phyloP scores from a whole-genome alignment of 768 basidiomycete species.

The Lactarius sanguifluus region DNA sequence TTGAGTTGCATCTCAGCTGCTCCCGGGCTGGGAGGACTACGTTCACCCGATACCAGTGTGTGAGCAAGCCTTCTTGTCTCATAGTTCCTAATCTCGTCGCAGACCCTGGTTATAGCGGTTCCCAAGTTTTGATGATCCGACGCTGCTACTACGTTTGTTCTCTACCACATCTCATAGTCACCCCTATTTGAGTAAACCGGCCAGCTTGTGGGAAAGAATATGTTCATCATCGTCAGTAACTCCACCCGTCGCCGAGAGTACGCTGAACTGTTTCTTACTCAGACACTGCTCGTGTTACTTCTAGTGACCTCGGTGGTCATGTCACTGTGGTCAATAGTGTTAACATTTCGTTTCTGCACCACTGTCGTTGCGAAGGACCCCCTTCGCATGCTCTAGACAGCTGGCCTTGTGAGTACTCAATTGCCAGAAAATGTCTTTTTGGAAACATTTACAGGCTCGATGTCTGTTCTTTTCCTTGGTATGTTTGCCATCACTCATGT shows the following conservation, averaged over 20 bases:
- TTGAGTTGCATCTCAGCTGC: not conserved
- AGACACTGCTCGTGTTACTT: slow-evolving; percentile 11
- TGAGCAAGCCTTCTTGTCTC: not conserved
- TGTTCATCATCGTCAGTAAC: slow-evolving; percentile 5
- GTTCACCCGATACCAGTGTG: slow-evolving; percentile 1
- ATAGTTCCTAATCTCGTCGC: not conserved
- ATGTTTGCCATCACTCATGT: not conserved
- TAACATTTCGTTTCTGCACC: not conserved
- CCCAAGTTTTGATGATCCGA: slow-evolving; percentile 18
- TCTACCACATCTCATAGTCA: not conserved
- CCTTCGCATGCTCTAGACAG: not conserved
- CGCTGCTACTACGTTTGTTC: slow-evolving; percentile 20
- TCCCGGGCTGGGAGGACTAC: not conserved
- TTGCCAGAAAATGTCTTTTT: too few relatives aligned
- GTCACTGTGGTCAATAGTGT: not conserved
- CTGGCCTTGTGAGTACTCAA: slow-evolving; percentile 12
- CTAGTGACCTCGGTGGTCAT: slow-evolving; percentile 1
- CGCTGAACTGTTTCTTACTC: not conserved
- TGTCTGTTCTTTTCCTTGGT: not conserved
- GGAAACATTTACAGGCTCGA: slow-evolving; percentile 4
- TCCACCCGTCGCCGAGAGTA: not conserved
- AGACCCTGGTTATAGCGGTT: slow-evolving; percentile 2
- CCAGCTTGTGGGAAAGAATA: slow-evolving; percentile 10
- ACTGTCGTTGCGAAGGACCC: not conserved
- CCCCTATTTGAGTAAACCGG: not conserved